A percentile compares a stretch with the other conserved stretches of the same genome.
phyloP scores from a whole-genome alignment of 306 rosid genomes.

The peach (Prunus persica) region DNA sequence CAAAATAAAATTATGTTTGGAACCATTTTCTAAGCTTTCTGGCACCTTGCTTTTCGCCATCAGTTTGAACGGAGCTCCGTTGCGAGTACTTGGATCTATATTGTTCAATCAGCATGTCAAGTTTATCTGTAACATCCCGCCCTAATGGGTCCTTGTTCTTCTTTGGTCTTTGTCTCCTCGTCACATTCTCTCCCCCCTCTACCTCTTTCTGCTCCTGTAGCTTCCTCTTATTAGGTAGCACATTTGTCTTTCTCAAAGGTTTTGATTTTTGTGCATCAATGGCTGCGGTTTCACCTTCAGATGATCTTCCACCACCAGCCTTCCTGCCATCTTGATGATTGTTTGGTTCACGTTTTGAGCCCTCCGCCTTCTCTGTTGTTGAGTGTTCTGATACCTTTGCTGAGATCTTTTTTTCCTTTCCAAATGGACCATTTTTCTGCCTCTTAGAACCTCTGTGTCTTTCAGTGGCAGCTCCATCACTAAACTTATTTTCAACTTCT shows the following conservation, averaged over 20 bases:
- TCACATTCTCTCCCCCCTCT: conserved; percentile 32
- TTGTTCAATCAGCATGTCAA: conserved; percentile 85
- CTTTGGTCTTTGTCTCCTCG: conserved; percentile 41
- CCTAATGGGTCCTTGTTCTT: conserved; percentile 69
- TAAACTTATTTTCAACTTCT: conserved; percentile 19
- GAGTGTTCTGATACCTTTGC: conserved; percentile 13
- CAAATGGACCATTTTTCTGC: conserved; percentile 34
- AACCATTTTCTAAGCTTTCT: conserved; percentile 81
- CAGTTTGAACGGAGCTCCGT: conserved; percentile 37
- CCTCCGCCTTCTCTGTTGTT: conserved; percentile 15
- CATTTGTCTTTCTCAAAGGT: conserved; percentile 24
- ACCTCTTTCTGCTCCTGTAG: conserved; percentile 32
- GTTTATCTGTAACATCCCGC: conserved; percentile 66
- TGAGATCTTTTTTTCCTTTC: background rate
- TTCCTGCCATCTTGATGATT: conserved; percentile 33
- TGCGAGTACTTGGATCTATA: conserved; percentile 69
- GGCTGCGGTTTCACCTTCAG: conserved; percentile 14
- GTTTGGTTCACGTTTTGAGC: conserved; percentile 20
- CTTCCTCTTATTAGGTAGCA: conserved; percentile 51
- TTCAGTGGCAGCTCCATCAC: conserved; percentile 34
- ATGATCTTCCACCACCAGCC: conserved; percentile 20
- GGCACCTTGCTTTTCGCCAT: conserved; percentile 48
- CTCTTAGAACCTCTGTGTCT: conserved; percentile 39
- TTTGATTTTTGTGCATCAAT: conserved; percentile 17
- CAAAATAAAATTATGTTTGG: conserved; percentile 35